Evolutionary conservation across 106 monocot genomes (phyloP).

Genomic region (Narthecium ossifragum): DNA sequence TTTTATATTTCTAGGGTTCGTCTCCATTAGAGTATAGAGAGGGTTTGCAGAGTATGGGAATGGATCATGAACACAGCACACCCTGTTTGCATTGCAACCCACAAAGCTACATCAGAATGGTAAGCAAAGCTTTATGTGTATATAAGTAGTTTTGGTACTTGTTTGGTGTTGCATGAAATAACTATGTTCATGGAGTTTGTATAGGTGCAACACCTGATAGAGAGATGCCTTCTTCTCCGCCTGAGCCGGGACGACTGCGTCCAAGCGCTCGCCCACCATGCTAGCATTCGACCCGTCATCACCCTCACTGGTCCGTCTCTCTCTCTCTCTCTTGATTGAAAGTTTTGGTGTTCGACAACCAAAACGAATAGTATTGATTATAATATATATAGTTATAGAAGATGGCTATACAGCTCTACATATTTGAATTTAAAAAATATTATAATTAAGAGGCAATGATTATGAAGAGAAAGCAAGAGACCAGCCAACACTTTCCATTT

Average conservation of each 20-base stretch:
- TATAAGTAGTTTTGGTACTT: not conserved
- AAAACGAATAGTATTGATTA: no score
- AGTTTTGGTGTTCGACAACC: not conserved
- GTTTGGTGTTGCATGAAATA: not conserved
- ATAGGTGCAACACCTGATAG: slow-evolving; percentile 63
- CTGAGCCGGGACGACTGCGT: slow-evolving; percentile 52
- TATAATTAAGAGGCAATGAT: no score
- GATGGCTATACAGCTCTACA: no score
- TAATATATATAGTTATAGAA: no score
- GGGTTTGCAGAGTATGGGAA: no score
- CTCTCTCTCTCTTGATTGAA: slow-evolving; percentile 5
- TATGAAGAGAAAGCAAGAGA: no score
- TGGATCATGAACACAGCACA: slow-evolving; percentile 14
- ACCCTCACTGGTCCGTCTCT: slow-evolving; percentile 40
- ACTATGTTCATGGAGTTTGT: not conserved
- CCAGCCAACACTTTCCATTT: no score
- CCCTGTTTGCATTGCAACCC: slow-evolving; percentile 70
- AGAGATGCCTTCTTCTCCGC: slow-evolving; percentile 49
- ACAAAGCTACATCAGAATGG: slow-evolving; percentile 53
- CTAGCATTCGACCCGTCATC: slow-evolving; percentile 32
- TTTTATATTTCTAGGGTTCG: not conserved
- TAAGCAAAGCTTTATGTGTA: not conserved
- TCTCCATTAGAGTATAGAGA: no score
- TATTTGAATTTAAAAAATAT: no score
- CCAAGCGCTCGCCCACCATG: slow-evolving; percentile 34